phyloP scores from a whole-genome alignment of 352 stramenopile species.

The Chrysophaeum taylorii region DNA sequence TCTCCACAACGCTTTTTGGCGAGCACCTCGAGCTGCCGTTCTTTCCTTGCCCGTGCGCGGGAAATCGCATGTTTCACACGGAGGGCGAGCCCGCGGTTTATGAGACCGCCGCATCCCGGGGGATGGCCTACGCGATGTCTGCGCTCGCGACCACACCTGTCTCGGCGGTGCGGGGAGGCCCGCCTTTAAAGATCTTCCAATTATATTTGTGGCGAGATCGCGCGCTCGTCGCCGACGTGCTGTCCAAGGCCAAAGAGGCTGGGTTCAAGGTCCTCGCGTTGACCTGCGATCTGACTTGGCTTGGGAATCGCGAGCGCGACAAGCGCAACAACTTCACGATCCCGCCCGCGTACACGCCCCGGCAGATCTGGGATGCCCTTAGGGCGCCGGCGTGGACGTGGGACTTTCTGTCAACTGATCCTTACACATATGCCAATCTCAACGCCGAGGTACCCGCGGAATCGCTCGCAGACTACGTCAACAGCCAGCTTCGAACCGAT shows the following conservation, averaged over 20 bases:
- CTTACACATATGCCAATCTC: slow-evolving; percentile 83
- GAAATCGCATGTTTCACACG: slow-evolving; percentile 86
- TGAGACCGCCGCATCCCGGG: slow-evolving; percentile 60
- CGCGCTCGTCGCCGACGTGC: slow-evolving; percentile 76
- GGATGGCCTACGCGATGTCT: slow-evolving; percentile 78
- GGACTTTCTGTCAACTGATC: slow-evolving; percentile 59
- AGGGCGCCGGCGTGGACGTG: slow-evolving; percentile 54
- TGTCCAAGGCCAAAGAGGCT: slow-evolving; percentile 80
- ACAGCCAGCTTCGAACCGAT: slow-evolving; percentile 47
- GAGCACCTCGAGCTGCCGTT: slow-evolving; percentile 75
- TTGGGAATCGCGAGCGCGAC: slow-evolving; percentile 84
- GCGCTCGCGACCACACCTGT: slow-evolving; percentile 78
- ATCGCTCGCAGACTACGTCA: slow-evolving; percentile 43
- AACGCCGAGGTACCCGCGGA: slow-evolving; percentile 75
- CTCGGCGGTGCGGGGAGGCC: too few species aligned
- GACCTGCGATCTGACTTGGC: slow-evolving; percentile 87
- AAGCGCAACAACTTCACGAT: slow-evolving; percentile 79
- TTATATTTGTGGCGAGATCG: slow-evolving; percentile 89
- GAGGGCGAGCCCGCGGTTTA: slow-evolving; percentile 76
- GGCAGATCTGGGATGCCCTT: slow-evolving; percentile 49
- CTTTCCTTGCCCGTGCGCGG: slow-evolving; percentile 72
- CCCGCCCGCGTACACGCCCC: slow-evolving; percentile 48
- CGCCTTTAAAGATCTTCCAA: slow-evolving; percentile 85
- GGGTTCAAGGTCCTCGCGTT: slow-evolving; percentile 78
- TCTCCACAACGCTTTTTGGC: slow-evolving; percentile 76